Conservation (phyloP, 1,284 basidiomycete species). For the Cutaneotrichosporon sp. region DNA sequence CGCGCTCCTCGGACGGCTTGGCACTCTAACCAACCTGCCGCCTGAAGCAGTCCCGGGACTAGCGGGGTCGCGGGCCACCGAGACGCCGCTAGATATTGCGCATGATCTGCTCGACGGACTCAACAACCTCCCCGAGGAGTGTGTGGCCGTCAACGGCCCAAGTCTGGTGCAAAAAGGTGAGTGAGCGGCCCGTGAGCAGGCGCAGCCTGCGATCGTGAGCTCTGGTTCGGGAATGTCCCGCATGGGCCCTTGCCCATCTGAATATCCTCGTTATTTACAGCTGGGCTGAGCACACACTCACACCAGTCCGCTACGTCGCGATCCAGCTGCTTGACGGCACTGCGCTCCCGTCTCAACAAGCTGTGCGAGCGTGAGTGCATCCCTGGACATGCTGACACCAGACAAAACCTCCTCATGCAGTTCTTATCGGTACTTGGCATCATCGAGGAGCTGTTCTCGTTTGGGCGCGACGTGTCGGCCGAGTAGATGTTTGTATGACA, state of each 20-base stretch:
- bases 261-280: too few relatives aligned
- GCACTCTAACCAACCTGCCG: slow-evolving; percentile 39
- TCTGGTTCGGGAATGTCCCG: background rate
- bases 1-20: slow-evolving; percentile 35
- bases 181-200: background rate
- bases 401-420: slow-evolving; percentile 44
- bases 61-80: slow-evolving; percentile 31
- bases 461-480: slow-evolving; percentile 36
- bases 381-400: slow-evolving; percentile 19
- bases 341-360: slow-evolving; percentile 24
- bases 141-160: slow-evolving; percentile 47
- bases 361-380: slow-evolving; percentile 38
- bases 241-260: too few relatives aligned
- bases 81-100: slow-evolving; percentile 43
- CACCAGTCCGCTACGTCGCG: slow-evolving; percentile 43
- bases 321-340: slow-evolving; percentile 47
- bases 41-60: slow-evolving; percentile 30
- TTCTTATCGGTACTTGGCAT: slow-evolving; percentile 45
- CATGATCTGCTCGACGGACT: slow-evolving; percentile 45
- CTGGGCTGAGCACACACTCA: background rate
- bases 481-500: slow-evolving; percentile 21
- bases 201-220: too few relatives aligned
- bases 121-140: slow-evolving; percentile 43
- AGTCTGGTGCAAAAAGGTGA: slow-evolving; percentile 46
- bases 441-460: slow-evolving; percentile 47